These are phyloP conservation scores for Podochytrium sp. DNA, from an alignment of 192 early-diverging fungal genomes.

Conservation along the genomic window DNA sequence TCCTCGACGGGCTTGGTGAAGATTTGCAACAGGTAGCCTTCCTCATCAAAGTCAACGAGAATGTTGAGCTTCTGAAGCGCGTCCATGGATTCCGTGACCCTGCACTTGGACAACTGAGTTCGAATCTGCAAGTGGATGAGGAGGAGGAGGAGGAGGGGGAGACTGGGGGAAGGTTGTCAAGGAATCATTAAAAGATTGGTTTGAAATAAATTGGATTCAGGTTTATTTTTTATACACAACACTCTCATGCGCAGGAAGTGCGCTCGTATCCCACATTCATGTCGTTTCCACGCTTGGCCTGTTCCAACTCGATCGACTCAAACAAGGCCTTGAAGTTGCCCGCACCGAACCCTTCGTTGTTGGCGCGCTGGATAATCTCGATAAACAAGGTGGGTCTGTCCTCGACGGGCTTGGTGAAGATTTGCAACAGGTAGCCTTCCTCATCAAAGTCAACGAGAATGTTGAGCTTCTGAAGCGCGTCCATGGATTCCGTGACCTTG, in stretches of 20 bases:
- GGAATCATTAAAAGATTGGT: no score
- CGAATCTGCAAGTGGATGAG: conserved; percentile 76
- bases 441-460: conserved; percentile 98
- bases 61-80: conserved; percentile 84
- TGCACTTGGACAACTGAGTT: conserved; percentile 68
- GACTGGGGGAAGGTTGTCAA: no score
- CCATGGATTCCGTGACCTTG: conserved; percentile 82
- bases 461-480: conserved; percentile 78
- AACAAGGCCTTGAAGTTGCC: conserved; percentile 99
- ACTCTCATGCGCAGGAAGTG: neutral
- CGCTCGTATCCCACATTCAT: neutral
- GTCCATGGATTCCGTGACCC: conserved; percentile 82
- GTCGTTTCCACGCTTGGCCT: conserved; percentile 78
- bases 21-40: conserved; percentile 95
- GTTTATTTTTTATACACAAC: no score
- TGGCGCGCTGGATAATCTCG: conserved; percentile 95
- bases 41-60: conserved; percentile 95
- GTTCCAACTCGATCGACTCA: conserved; percentile 94
- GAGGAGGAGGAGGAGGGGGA: no score
- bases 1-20: conserved; percentile 89
- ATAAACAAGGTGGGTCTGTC: conserved; percentile 96
- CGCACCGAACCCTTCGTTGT: conserved; percentile 88
- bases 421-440: conserved; percentile 93
- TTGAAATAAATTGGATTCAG: no score
- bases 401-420: conserved; percentile 85